A percentile compares a stretch with the other conserved stretches of the same genome.
Evolutionary conservation across 768 basidiomycete species (phyloP).

Genomic region (Russula brevipes): DNA sequence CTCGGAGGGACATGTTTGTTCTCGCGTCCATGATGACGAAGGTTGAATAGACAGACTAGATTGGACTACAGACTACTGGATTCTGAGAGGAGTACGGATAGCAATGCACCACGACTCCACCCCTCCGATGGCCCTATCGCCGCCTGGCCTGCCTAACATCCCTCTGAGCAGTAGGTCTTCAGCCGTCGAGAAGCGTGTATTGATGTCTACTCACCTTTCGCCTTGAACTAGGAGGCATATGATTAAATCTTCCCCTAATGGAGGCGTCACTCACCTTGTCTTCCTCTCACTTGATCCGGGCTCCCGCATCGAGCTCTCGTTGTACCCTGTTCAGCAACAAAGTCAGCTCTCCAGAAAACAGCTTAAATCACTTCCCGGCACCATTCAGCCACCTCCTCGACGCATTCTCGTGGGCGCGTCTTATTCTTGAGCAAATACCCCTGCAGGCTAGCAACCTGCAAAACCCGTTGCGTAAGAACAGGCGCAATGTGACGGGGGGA

Average conservation of each 20-base stretch:
- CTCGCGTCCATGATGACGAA: no score
- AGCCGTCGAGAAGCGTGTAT: no score
- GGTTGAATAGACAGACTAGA: no score
- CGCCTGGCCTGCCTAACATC: no score
- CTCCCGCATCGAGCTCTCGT: slow-evolving; percentile 67
- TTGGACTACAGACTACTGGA: no score
- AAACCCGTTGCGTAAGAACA: not conserved
- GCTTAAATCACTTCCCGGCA: slow-evolving; percentile 26
- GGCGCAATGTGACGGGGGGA: not conserved
- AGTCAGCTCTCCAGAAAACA: slow-evolving; percentile 12
- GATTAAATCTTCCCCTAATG: not conserved
- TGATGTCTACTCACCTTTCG: slow-evolving; percentile 40
- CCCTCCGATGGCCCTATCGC: no score
- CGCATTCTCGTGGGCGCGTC: slow-evolving; percentile 77
- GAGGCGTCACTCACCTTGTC: slow-evolving; percentile 36
- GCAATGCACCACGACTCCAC: no score
- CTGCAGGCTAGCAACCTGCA: slow-evolving; percentile 73
- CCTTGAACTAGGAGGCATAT: slow-evolving; percentile 52
- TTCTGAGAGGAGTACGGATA: no score
- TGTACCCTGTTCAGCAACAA: slow-evolving; percentile 40
- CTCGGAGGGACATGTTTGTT: no score
- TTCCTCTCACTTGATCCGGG: not conserved
- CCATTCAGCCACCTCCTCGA: slow-evolving; percentile 76
- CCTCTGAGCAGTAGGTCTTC: no score
- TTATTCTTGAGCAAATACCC: slow-evolving; percentile 87